These are phyloP conservation scores for Ophiostoma triangulosporum DNA, from an alignment of 2,329 filamentous ascomycete species.

Conservation along the genomic window DNA sequence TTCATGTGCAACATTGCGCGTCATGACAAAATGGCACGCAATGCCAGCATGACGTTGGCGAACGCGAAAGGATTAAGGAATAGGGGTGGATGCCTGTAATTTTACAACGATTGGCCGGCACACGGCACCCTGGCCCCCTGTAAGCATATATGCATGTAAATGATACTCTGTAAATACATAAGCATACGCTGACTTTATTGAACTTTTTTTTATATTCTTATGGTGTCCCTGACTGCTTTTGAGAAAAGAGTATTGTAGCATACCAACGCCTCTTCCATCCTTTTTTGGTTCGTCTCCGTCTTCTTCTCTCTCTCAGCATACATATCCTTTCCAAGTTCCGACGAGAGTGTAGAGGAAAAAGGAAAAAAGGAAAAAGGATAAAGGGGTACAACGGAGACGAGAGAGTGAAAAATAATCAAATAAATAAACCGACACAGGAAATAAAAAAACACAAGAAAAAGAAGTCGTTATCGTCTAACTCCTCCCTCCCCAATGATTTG, in stretches of 20 bases:
- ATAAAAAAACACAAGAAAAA: conserved; percentile 5
- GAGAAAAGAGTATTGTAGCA: conserved; percentile 8
- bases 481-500: not conserved
- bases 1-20: no score
- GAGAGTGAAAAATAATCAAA: conserved; percentile 4
- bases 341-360: not conserved
- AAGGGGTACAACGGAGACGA: not conserved
- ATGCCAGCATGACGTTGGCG: no score
- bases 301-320: not conserved
- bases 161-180: no score
- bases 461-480: not conserved
- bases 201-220: conserved; percentile 8
- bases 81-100: no score
- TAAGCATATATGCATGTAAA: no score
- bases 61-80: no score
- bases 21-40: no score
- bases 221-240: conserved; percentile 12
- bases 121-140: no score
- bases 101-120: no score
- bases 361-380: not conserved
- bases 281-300: conserved; percentile 4
- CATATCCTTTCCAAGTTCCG: not conserved
- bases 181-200: no score
- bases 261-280: conserved; percentile 10
- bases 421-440: conserved; percentile 8